Evolutionary conservation across 352 stramenopile genomes (phyloP), one percentile per base, ranked within the genome.

Genomic region (Phytophthora megakarya): DNA sequence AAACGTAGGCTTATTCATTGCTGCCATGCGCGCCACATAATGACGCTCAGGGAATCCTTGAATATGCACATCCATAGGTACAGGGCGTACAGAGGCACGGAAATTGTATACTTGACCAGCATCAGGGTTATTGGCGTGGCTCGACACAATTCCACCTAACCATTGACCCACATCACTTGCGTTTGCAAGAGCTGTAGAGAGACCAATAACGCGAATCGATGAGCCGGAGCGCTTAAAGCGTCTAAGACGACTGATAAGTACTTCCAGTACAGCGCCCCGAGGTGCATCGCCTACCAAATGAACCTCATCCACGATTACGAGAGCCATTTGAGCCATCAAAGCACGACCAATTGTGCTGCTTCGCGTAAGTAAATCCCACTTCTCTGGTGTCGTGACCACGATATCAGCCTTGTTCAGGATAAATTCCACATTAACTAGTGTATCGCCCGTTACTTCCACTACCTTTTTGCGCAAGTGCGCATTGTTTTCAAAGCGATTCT

Each of bases 1-100:
- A 65, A 98, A 99, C 6, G 94, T 98, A 6, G 98, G 98, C 49
- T 99, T 99, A 78, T 99, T 99, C 98, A 99, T 99, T 9, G 96
- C 98, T 4, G 96, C 94, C 98, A 99, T 99, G 15, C 97, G 81
- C 18, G 96, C 90, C 53, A 97, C 98, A 49, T 99, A 99, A 52
- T 99, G 96, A 32, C 97, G 94, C 28, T 98, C 97, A 0, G 96
- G 89, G 56, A 98, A 99, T 10, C 96, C 96, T 71, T 99, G 95
- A 42, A 99, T 94, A 60, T 99, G 96, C 21, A 99, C 90, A 37
- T 98, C 84, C 75, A 99, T 98, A 5, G 97, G 95, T 33, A 99
- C 93, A 0, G 98, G 97, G n/a, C 98, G 88, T 38, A 99, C 96
- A 16, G 89, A 96, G 21, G 94, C 80, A 18, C 88, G 84, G 61